phyloP scores from a whole-genome alignment of 495 filamentous ascomycete species.

The Jackrogersella minutella region DNA sequence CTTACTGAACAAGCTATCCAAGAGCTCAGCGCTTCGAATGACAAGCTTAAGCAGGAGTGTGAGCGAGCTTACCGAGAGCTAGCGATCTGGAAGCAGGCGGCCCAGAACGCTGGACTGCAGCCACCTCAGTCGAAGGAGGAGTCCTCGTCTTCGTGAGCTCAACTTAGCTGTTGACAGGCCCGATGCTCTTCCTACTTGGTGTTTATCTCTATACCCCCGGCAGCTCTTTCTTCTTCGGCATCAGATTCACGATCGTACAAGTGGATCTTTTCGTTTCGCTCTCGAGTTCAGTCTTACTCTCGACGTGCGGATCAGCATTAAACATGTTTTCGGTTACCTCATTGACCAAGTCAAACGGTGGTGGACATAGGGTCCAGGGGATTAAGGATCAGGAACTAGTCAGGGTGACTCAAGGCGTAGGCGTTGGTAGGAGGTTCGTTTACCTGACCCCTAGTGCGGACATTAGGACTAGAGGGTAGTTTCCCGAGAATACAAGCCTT shows the following conservation, averaged over 20 bases:
- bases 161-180: slow-evolving; percentile 1
- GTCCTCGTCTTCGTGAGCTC: slow-evolving; percentile 19
- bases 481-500: slow-evolving; percentile 38
- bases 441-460: slow-evolving; percentile 11
- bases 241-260: neutral
- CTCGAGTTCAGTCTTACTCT: neutral
- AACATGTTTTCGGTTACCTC: slow-evolving; percentile 6
- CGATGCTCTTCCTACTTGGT: slow-evolving; percentile 25
- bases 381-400: slow-evolving; percentile 10
- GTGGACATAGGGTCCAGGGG: slow-evolving; percentile 11
- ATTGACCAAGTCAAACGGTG: slow-evolving; percentile 9
- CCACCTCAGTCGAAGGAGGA: slow-evolving; percentile 55
- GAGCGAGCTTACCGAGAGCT: slow-evolving; percentile 77
- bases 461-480: slow-evolving; percentile 2
- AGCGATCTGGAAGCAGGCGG: slow-evolving; percentile 85
- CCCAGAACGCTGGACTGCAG: slow-evolving; percentile 75
- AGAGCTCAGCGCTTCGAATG: slow-evolving; percentile 86
- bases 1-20: slow-evolving; percentile 92
- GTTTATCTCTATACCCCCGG: slow-evolving; percentile 33
- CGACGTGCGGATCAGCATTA: neutral
- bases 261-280: neutral
- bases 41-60: slow-evolving; percentile 85
- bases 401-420: slow-evolving; percentile 19
- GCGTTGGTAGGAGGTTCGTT: slow-evolving; percentile 31
- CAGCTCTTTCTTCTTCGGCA: slow-evolving; percentile 19